Evolutionary conservation across 2,329 filamentous ascomycete genomes (phyloP), one percentile per base, ranked within the genome.

Genomic region (Penicillium sp.): DNA sequence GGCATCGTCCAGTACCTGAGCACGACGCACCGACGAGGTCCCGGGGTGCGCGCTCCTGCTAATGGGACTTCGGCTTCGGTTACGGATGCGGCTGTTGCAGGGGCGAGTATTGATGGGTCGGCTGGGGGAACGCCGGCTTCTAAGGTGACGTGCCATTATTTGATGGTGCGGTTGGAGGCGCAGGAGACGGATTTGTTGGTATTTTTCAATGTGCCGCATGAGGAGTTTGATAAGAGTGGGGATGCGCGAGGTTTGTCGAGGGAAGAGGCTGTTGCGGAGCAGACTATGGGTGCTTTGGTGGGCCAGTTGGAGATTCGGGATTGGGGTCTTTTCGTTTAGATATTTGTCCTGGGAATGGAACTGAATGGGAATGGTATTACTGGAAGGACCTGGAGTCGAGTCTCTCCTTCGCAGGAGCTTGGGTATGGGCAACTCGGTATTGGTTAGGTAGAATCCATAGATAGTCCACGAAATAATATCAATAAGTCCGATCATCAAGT

Each of bases 121-220:
- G 19, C 27, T n/a, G 60, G 65, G n/a, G 67, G 64, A 5, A 61
- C 52, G 11, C 52, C 64, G 57, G 64, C 60, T 16, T 71, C 71
- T 5, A 72, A 61, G 5, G 91, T 90, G 7, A 90, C 86, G 43
- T 88, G 95, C 60, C 85, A 93, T 65, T 82, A 96, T 64, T 86
- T 91, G 16, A 81, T 97, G 41, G 78, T 97, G 57, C 84, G 94
- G 16, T 81, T 98, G 49, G 88, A 88, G 75, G 83, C 85, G 68
- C 83, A 92, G 71, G 82, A 81, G 58, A 94, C 93, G 1, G 94
- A 98, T 75, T 79, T 98, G 40, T 79, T 96, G 49, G 86, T 96
- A 62, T 90, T 90, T 41, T 86, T 96, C 71, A 97, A 96, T 76
- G 90, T 96, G 50, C 94, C 93, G 31, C 89, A 95, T 74, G 87